These are phyloP conservation scores for Fibroporia radiculosa DNA, from an alignment of 768 basidiomycete species.

Conservation along the genomic window DNA sequence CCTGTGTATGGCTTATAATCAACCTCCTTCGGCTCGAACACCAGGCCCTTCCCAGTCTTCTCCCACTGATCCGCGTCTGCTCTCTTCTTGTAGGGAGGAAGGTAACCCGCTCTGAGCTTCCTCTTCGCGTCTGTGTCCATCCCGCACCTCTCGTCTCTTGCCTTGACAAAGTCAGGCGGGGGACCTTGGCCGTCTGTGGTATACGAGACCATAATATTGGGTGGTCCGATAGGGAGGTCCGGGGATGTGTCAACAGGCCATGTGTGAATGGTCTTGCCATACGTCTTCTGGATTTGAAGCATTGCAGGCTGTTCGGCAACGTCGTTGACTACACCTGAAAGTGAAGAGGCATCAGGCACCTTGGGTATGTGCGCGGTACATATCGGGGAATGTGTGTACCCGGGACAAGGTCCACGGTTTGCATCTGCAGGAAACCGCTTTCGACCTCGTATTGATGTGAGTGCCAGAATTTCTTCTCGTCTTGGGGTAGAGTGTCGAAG, in stretches of 20 bases:
- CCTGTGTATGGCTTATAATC: constrained; percentile 1
- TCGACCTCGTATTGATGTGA: constrained; percentile 41
- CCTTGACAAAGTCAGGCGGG: constrained; percentile 22
- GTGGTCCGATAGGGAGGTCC: constrained; percentile 37
- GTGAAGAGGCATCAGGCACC: too few species aligned
- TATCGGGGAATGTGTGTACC: constrained; percentile 11
- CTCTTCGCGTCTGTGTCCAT: constrained; percentile 29
- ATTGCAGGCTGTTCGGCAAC: constrained; percentile 31
- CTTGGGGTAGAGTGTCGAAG: constrained; percentile 33
- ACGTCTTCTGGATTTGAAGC: constrained; percentile 37
- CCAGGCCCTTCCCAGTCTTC: constrained; percentile 25
- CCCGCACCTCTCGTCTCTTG: constrained; percentile 27
- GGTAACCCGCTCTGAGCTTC: constrained; percentile 28
- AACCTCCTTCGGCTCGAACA: constrained; percentile 25
- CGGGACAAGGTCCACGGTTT: constrained; percentile 22
- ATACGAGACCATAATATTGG: constrained; percentile 39
- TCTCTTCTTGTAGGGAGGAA: constrained; percentile 30
- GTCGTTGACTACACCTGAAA: constrained; percentile 24
- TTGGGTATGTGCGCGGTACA: not conserved
- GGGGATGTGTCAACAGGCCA: constrained; percentile 32
- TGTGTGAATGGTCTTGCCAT: constrained; percentile 38
- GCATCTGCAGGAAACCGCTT: constrained; percentile 26
- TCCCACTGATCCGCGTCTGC: constrained; percentile 32
- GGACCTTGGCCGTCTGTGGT: constrained; percentile 29
- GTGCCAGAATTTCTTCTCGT: constrained; percentile 48